A percentile compares a stretch with the other conserved stretches of the same genome.
phyloP scores from a whole-genome alignment of 1,284 basidiomycete genomes.

The Naganishia liquefaciens region DNA sequence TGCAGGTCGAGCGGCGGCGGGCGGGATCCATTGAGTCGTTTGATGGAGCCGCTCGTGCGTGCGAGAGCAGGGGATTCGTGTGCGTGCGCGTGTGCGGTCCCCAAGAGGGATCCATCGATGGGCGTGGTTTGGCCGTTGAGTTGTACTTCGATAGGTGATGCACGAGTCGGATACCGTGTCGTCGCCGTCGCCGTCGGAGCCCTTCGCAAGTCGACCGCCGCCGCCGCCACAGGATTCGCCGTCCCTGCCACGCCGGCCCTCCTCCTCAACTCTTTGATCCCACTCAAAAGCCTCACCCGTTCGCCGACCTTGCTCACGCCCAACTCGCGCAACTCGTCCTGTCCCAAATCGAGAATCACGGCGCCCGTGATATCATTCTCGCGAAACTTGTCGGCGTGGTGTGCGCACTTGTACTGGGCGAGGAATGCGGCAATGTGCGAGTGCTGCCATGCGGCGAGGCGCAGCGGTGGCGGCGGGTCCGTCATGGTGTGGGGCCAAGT shows the following conservation, averaged over 20 bases:
- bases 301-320: conserved; percentile 85
- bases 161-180: neutral
- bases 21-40: conserved; percentile 28
- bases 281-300: conserved; percentile 77
- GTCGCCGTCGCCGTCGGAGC: neutral
- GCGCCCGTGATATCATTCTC: conserved; percentile 85
- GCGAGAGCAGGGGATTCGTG: neutral
- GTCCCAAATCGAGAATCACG: conserved; percentile 84
- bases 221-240: neutral
- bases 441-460: conserved; percentile 45
- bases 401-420: conserved; percentile 61
- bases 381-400: conserved; percentile 69
- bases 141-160: conserved; percentile 19
- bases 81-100: neutral
- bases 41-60: conserved; percentile 30
- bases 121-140: conserved; percentile 23
- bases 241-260: conserved; percentile 47
- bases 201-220: too few species aligned
- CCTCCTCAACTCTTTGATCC: conserved; percentile 73
- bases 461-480: too few species aligned
- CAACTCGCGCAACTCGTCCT: conserved; percentile 81
- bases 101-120: neutral
- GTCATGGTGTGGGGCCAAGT: neutral
- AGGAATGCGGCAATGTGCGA: conserved; percentile 46
- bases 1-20: conserved; percentile 34